Conservation (phyloP, 1,284 basidiomycete genomes). For the Microbotryum intermedium region DNA sequence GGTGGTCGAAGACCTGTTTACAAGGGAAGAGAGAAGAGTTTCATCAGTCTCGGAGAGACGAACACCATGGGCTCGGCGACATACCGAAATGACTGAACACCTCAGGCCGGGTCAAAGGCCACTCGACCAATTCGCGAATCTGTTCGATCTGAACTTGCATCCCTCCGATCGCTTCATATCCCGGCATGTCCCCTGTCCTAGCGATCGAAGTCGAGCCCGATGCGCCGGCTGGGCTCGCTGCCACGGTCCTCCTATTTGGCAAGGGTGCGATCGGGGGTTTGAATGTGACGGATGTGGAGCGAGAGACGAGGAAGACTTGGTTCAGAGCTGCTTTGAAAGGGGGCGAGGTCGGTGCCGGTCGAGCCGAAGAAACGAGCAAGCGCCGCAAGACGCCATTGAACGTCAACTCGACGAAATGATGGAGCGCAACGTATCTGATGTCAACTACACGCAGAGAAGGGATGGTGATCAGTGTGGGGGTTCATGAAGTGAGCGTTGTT, state of each 20-base stretch:
- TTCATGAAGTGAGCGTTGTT: conserved; percentile 8
- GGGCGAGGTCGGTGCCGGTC: conserved; percentile 37
- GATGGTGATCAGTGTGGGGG: conserved; percentile 11
- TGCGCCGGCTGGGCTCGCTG: not conserved
- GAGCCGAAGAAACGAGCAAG: conserved; percentile 50
- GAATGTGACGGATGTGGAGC: conserved; percentile 13
- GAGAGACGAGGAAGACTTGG: conserved; percentile 13
- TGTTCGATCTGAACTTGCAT: conserved; percentile 77
- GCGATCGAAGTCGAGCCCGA: conserved; percentile 33
- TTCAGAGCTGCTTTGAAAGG: conserved; percentile 36
- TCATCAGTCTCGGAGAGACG: not conserved
- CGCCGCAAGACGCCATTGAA: conserved; percentile 55
- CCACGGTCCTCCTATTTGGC: conserved; percentile 5
- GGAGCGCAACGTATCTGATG: conserved; percentile 57
- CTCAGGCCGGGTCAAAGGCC: conserved; percentile 81
- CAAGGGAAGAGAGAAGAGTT: too few relatives aligned
- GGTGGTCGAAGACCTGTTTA: conserved; percentile 70
- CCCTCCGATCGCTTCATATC: conserved; percentile 70
- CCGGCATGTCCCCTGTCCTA: conserved; percentile 21
- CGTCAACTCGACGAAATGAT: conserved; percentile 53
- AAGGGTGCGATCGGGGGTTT: conserved; percentile 15
- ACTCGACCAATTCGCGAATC: conserved; percentile 87
- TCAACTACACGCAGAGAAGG: conserved; percentile 48
- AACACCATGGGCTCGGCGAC: too few relatives aligned
- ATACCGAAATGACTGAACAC: conserved; percentile 79